Percentiles rank a stretch among this genome's conserved stretches.
These are phyloP conservation scores for Puccinia sorghi DNA, from an alignment of 1,284 basidiomycete species.

Conservation along the genomic window DNA sequence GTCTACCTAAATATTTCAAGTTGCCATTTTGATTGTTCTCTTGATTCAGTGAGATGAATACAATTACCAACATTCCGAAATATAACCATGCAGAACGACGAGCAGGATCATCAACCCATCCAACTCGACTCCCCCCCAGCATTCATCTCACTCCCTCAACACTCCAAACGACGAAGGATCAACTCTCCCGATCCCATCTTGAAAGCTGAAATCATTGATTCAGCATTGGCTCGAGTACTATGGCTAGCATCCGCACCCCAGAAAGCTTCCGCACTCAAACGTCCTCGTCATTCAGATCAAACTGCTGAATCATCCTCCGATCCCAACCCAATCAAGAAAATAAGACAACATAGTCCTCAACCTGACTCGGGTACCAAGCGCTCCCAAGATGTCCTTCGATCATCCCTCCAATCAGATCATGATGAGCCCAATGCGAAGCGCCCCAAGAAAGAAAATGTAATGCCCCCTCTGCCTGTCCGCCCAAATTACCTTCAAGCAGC, in stretches of 20 bases:
- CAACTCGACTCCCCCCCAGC: background rate
- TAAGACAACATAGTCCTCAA: background rate
- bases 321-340: constrained; percentile 2
- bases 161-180: background rate
- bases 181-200: constrained; percentile 3
- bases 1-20: too few relatives aligned
- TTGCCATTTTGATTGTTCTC: too few relatives aligned
- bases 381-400: background rate
- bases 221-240: background rate
- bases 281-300: constrained; percentile 18
- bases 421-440: background rate
- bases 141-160: background rate
- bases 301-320: background rate
- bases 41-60: too few relatives aligned
- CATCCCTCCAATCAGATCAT: background rate
- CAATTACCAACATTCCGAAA: too few relatives aligned
- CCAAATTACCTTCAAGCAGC: background rate
- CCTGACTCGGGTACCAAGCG: constrained; percentile 5
- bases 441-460: background rate
- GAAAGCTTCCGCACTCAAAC: background rate
- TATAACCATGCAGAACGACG: background rate
- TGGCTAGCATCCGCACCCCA: background rate
- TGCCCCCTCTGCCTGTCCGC: background rate
- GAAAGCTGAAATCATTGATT: background rate
- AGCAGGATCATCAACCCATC: constrained; percentile 9